Percentiles rank a stretch among this genome's conserved stretches.
These are phyloP conservation scores for Claviceps sp. DNA, from an alignment of 2,329 filamentous ascomycete species.

Conservation along the genomic window DNA sequence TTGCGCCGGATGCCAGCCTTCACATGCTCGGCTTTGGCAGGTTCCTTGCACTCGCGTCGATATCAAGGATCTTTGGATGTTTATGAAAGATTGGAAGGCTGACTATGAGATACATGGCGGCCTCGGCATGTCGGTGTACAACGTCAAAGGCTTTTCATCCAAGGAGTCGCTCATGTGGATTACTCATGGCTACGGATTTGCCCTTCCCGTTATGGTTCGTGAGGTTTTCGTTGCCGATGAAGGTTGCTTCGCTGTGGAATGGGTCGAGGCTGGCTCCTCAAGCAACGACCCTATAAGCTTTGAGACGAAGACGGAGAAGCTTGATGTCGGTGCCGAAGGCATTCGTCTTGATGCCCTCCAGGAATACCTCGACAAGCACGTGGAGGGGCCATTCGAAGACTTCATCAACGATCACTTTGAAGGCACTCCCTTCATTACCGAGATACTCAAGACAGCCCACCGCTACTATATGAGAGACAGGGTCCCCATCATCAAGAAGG, in stretches of 20 bases:
- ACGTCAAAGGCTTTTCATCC: constrained; percentile 72
- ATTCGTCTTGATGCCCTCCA: constrained; percentile 69
- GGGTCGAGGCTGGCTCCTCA: constrained; percentile 66
- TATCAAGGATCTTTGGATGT: constrained; percentile 96
- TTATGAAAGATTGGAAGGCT: constrained; percentile 99
- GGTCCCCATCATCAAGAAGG: constrained; percentile 83
- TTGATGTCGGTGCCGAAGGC: constrained; percentile 81
- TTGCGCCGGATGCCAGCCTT: constrained; percentile 88
- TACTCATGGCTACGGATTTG: constrained; percentile 90
- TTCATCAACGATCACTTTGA: constrained; percentile 96
- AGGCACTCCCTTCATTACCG: constrained; percentile 85
- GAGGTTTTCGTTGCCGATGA: constrained; percentile 89
- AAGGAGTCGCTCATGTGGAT: constrained; percentile 71
- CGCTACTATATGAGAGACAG: constrained; percentile 84
- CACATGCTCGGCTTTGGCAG: constrained; percentile 90
- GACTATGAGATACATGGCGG: constrained; percentile 87
- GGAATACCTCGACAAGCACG: constrained; percentile 90
- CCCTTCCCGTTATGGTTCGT: constrained; percentile 81
- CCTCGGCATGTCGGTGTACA: constrained; percentile 79
- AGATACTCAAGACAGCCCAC: constrained; percentile 92
- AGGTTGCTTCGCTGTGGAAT: constrained; percentile 85
- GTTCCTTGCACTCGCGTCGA: constrained; percentile 96
- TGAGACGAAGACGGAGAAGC: constrained; percentile 73
- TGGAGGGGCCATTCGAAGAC: constrained; percentile 80
- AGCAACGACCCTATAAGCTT: constrained; percentile 65